Evolutionary conservation across 305 asterid genomes (phyloP).

Genomic region (Fraxinus paxiana): DNA sequence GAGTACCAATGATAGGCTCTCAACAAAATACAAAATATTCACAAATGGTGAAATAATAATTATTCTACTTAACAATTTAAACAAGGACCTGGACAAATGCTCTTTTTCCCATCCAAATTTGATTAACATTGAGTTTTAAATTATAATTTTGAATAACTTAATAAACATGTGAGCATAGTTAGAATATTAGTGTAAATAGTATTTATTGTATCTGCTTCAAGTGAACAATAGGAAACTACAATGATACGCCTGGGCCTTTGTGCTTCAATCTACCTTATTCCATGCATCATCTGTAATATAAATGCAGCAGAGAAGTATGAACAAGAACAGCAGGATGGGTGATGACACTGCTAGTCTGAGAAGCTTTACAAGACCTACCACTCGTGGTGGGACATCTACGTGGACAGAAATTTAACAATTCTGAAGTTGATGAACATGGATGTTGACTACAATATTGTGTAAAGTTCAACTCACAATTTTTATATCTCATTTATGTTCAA

Average conservation of each 20-base stretch:
- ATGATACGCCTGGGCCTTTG: background rate
- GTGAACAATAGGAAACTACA: background rate
- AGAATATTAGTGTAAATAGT: background rate
- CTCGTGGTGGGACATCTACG: background rate
- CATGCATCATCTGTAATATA: background rate
- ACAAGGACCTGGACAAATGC: background rate
- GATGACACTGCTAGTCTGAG: background rate
- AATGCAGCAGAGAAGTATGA: background rate
- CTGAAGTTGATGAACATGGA: background rate
- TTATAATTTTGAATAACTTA: background rate
- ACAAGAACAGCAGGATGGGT: background rate
- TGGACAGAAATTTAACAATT: background rate
- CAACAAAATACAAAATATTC: background rate
- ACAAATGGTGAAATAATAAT: background rate
- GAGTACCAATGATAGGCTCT: background rate
- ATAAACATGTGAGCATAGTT: background rate
- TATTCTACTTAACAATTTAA: background rate
- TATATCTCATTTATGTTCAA: background rate
- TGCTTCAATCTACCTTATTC: background rate
- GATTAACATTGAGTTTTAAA: background rate
- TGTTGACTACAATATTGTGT: background rate
- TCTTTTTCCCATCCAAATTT: background rate
- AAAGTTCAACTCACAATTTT: background rate
- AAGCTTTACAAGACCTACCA: background rate
- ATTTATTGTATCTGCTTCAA: background rate